Conservation (phyloP, 73 alveolate genomes). For the Tetrahymena thermophila region DNA sequence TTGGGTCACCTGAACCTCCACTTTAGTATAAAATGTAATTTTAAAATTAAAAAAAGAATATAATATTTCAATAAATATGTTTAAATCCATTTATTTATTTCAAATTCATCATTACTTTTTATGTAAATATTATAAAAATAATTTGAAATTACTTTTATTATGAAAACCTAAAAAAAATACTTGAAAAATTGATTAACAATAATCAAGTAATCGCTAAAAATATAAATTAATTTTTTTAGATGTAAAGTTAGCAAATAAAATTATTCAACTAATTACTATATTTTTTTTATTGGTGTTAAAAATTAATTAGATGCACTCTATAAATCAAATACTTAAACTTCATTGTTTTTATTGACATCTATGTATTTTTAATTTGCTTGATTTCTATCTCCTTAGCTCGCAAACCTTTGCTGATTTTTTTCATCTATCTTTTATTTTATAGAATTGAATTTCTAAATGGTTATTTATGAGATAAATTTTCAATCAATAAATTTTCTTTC, state of each 20-base stretch:
- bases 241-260: background rate
- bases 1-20: background rate
- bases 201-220: background rate
- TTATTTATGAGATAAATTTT: background rate
- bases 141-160: too few relatives aligned
- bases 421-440: background rate
- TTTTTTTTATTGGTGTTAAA: background rate
- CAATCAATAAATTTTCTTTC: background rate
- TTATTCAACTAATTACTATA: background rate
- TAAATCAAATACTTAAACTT: background rate
- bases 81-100: too few relatives aligned
- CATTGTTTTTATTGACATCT: background rate
- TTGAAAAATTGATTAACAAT: background rate
- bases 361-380: background rate
- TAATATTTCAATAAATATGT: too few relatives aligned
- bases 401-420: background rate
- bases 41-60: background rate
- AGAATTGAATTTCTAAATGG: background rate
- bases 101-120: too few relatives aligned
- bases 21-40: background rate
- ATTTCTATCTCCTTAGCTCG: background rate
- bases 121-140: too few relatives aligned
- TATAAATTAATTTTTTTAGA: background rate
- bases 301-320: background rate
- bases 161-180: background rate